These are phyloP conservation scores for Metschnikowia kofuensis DNA, from an alignment of 805 yeast genomes.

Conservation along the genomic window DNA sequence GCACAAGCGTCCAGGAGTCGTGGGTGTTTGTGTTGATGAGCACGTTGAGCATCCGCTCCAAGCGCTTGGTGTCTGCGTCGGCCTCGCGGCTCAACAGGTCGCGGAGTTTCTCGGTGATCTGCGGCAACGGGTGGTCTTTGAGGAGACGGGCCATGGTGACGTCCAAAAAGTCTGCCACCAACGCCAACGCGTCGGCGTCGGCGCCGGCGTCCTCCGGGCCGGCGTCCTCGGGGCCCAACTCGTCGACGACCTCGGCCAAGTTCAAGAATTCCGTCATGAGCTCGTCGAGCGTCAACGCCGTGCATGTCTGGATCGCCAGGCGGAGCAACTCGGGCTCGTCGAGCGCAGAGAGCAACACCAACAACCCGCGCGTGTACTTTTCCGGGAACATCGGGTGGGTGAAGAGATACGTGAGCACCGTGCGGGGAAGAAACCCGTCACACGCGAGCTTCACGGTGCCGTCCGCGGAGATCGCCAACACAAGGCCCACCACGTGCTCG, in stretches of 20 bases:
- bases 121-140: constrained; percentile 60
- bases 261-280: constrained; percentile 42
- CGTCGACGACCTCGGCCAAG: neutral
- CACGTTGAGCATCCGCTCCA: constrained; percentile 37
- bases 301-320: constrained; percentile 80
- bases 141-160: constrained; percentile 53
- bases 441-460: constrained; percentile 23
- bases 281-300: constrained; percentile 62
- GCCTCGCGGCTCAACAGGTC: constrained; percentile 28
- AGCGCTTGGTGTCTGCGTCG: constrained; percentile 25
- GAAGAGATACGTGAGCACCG: constrained; percentile 65
- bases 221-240: constrained; percentile 14
- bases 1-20: constrained; percentile 59
- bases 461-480: constrained; percentile 27
- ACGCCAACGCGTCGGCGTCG: constrained; percentile 15
- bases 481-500: constrained; percentile 40
- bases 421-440: constrained; percentile 47
- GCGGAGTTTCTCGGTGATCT: constrained; percentile 50
- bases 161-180: constrained; percentile 14
- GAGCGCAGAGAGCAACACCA: constrained; percentile 42
- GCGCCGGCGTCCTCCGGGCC: constrained; percentile 7
- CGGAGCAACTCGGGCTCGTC: constrained; percentile 64
- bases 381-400: constrained; percentile 87
- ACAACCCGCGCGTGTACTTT: constrained; percentile 50
- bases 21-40: constrained; percentile 38